Evolutionary conservation across 2,329 filamentous ascomycete species (phyloP).

Genomic region (Botryotinia narcissicola): DNA sequence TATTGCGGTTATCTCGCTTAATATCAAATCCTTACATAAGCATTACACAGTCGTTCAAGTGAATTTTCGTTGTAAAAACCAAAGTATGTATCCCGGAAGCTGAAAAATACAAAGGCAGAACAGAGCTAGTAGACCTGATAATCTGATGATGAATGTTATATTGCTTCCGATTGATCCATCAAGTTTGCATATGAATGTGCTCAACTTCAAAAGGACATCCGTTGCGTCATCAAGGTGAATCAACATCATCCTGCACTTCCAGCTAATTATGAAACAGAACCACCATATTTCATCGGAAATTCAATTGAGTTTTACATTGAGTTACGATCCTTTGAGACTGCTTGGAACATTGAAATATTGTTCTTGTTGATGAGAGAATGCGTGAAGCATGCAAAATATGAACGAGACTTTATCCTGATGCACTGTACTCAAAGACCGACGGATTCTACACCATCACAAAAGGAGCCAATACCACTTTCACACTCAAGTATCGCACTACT

Average conservation of each 20-base stretch:
- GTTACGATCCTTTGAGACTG: not conserved
- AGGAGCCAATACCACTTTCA: too few relatives aligned
- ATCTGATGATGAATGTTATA: not conserved
- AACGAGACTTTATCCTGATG: too few relatives aligned
- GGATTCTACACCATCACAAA: not conserved
- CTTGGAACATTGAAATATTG: not conserved
- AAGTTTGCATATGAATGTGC: not conserved
- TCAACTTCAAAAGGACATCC: not conserved
- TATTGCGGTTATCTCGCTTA: not conserved
- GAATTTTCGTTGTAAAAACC: not conserved
- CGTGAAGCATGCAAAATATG: not conserved
- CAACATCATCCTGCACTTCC: not conserved
- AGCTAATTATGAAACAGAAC: not conserved
- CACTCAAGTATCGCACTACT: not conserved
- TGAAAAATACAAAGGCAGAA: not conserved
- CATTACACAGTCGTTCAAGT: not conserved
- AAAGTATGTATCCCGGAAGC: not conserved
- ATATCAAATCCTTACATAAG: not conserved
- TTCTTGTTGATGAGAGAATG: not conserved
- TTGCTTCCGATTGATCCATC: not conserved
- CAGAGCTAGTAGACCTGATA: accelerated
- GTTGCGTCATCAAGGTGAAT: not conserved
- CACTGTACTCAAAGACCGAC: not conserved
- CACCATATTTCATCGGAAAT: not conserved
- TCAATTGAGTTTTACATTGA: not conserved